These are phyloP conservation scores for Poa pratensis DNA, from an alignment of 176 grass and related monocot species.

Conservation along the genomic window DNA sequence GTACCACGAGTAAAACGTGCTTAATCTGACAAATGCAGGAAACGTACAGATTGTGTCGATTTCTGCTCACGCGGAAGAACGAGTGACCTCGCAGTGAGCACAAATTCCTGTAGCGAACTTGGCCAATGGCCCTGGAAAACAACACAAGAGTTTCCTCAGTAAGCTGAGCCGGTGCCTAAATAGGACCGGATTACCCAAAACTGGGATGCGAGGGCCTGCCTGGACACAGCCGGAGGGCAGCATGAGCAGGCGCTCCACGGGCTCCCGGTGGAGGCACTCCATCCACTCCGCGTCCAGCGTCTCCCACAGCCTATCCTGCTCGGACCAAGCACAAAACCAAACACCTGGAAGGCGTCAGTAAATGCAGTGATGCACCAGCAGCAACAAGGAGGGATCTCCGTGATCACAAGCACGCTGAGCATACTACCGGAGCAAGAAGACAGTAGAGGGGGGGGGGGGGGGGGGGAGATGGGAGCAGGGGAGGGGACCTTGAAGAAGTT, in stretches of 20 bases:
- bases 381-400: not conserved
- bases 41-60: slow-evolving; percentile 57
- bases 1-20: not conserved
- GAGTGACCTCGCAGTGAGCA: slow-evolving; percentile 60
- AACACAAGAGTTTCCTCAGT: not conserved
- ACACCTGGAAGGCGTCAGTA: slow-evolving; percentile 10
- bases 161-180: not conserved
- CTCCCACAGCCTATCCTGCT: slow-evolving; percentile 80
- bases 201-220: slow-evolving; percentile 7
- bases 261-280: slow-evolving; percentile 73
- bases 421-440: not conserved
- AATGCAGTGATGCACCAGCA: not conserved
- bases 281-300: slow-evolving; percentile 83
- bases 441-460: too few species aligned
- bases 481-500: slow-evolving; percentile 90
- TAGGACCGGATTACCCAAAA: too few species aligned
- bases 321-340: slow-evolving; percentile 8
- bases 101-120: slow-evolving; percentile 60
- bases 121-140: slow-evolving; percentile 77
- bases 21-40: not conserved
- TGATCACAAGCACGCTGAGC: not conserved
- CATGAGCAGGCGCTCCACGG: slow-evolving; percentile 62
- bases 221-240: slow-evolving; percentile 73
- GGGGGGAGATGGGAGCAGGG: not conserved
- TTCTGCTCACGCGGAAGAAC: slow-evolving; percentile 66